Conservation (phyloP, 805 yeast genomes). For the Metschnikowia cubensis region DNA sequence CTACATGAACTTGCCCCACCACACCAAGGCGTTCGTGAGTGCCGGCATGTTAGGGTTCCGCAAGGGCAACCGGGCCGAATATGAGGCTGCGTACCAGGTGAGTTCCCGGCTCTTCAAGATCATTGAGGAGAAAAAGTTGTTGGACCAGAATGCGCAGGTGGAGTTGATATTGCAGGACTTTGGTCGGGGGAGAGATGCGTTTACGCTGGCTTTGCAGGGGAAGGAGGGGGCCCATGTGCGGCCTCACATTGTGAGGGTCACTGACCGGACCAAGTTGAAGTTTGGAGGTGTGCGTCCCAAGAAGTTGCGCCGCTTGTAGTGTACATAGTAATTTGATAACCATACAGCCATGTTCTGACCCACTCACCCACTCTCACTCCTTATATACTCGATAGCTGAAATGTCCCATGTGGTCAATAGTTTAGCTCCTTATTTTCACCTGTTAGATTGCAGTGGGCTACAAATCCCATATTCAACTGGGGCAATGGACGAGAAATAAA, state of each 20-base stretch:
- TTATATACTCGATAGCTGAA: too few relatives aligned
- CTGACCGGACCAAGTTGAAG: slow-evolving; percentile 77
- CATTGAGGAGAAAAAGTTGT: slow-evolving; percentile 58
- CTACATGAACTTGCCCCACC: slow-evolving; percentile 76
- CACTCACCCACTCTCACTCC: too few relatives aligned
- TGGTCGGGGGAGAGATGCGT: slow-evolving; percentile 88
- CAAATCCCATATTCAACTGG: too few relatives aligned
- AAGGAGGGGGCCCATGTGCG: slow-evolving; percentile 77
- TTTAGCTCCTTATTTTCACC: too few relatives aligned
- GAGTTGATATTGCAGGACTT: slow-evolving; percentile 78
- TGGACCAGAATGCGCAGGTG: slow-evolving; percentile 52
- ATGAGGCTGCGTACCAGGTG: slow-evolving; percentile 89
- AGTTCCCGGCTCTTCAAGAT: slow-evolving; percentile 65
- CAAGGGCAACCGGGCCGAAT: slow-evolving; percentile 85
- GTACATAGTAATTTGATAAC: slow-evolving; percentile 11
- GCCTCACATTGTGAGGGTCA: slow-evolving; percentile 61
- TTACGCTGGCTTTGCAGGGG: slow-evolving; percentile 77
- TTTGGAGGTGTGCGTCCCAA: slow-evolving; percentile 93
- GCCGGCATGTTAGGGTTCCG: slow-evolving; percentile 89
- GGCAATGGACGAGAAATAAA: too few relatives aligned
- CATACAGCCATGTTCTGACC: too few relatives aligned
- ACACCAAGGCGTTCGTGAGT: slow-evolving; percentile 59
- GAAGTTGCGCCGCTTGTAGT: slow-evolving; percentile 67
- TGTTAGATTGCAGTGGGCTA: too few relatives aligned
- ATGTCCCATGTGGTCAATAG: too few relatives aligned